Evolutionary conservation across 169 alveolate species (phyloP).

Genomic region (Eimeria falciformis): DNA sequence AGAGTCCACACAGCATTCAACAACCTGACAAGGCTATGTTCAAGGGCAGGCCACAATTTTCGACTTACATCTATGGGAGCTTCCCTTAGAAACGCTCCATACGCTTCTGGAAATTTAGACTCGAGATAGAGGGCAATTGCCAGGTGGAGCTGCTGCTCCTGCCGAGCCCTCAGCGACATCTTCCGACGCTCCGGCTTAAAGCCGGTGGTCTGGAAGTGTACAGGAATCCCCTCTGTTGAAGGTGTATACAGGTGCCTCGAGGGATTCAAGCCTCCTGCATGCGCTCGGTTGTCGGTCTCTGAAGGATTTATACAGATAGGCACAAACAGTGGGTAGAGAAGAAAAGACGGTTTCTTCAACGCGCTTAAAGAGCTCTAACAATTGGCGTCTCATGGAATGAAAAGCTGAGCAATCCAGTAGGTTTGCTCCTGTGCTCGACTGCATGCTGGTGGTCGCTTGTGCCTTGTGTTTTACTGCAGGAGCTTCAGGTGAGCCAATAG

Average conservation of each 20-base stretch:
- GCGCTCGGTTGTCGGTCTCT: not conserved
- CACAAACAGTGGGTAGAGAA: no score
- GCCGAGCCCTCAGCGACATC: slow-evolving; percentile 67
- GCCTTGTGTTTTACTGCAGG: no score
- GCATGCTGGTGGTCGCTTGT: no score
- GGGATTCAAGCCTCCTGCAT: slow-evolving; percentile 28
- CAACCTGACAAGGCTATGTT: no score
- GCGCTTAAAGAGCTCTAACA: no score
- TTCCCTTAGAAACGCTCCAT: slow-evolving; percentile 47
- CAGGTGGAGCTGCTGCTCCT: slow-evolving; percentile 75
- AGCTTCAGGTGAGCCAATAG: no score
- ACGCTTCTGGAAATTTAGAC: slow-evolving; percentile 63
- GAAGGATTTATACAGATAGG: no score
- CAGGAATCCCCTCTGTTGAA: not conserved
- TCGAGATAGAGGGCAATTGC: slow-evolving; percentile 69
- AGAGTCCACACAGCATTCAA: not conserved
- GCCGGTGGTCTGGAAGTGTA: slow-evolving; percentile 10
- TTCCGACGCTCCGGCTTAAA: not conserved
- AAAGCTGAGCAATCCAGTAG: no score
- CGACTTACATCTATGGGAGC: slow-evolving; percentile 55
- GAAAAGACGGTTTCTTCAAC: no score
- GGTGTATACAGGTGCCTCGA: not conserved
- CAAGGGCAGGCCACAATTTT: not conserved
- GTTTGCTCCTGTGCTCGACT: no score
- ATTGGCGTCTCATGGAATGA: no score